These are phyloP conservation scores for Flammula alnicola DNA, from an alignment of 1,284 basidiomycete genomes.

Conservation along the genomic window DNA sequence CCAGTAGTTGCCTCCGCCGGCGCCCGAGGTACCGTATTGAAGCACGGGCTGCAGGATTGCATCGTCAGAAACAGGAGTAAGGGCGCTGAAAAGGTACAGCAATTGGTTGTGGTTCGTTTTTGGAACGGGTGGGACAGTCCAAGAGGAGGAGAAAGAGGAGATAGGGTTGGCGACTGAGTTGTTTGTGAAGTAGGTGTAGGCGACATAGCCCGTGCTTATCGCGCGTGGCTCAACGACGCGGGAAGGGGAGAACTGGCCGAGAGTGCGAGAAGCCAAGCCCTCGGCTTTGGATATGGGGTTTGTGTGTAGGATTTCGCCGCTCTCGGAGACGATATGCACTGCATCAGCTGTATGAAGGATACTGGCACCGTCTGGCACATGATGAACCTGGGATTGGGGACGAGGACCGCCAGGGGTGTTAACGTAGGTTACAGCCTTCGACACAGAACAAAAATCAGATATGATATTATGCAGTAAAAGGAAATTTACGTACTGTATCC, in stretches of 20 bases:
- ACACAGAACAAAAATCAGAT: neutral
- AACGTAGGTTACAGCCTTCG: no score
- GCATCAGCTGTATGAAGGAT: slow-evolving; percentile 8
- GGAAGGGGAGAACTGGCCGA: neutral
- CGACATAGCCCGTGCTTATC: slow-evolving; percentile 13
- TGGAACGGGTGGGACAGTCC: slow-evolving; percentile 9
- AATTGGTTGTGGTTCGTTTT: slow-evolving; percentile 14
- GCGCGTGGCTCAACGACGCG: slow-evolving; percentile 5
- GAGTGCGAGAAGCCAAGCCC: slow-evolving; percentile 5
- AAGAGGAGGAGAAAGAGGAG: slow-evolving; percentile 11
- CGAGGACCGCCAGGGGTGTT: slow-evolving; percentile 11
- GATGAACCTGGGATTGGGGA: slow-evolving; percentile 8
- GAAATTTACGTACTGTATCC: neutral
- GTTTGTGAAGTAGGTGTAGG: slow-evolving; percentile 14
- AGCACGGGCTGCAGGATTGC: slow-evolving; percentile 15
- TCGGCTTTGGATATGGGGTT: neutral
- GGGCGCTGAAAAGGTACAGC: slow-evolving; percentile 12
- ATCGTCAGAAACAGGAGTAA: slow-evolving; percentile 11
- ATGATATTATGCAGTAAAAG: neutral
- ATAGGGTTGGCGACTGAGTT: slow-evolving; percentile 12
- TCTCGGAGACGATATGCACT: slow-evolving; percentile 4
- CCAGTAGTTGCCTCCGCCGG: slow-evolving; percentile 15
- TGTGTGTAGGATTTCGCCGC: slow-evolving; percentile 11
- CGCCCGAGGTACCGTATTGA: slow-evolving; percentile 15
- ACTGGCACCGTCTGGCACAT: slow-evolving; percentile 8